Conservation (phyloP, 441 rosid genomes). For the Croton laevigatus region DNA sequence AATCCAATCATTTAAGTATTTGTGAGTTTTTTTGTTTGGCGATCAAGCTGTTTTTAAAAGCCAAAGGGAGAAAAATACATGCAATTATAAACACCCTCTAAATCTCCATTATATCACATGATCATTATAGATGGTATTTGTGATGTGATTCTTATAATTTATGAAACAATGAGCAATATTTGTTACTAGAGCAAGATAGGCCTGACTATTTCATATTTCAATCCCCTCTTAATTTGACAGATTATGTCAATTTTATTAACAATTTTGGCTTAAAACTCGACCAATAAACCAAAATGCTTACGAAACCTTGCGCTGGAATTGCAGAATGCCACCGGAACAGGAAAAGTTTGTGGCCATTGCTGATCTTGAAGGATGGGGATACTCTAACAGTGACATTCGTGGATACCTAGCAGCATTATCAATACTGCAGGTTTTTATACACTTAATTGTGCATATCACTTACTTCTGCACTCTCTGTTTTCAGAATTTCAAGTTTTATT, state of each 20-base stretch:
- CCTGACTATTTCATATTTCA: background rate
- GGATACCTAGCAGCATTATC: constrained; percentile 69
- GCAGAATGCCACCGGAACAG: constrained; percentile 76
- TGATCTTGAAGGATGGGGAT: constrained; percentile 93
- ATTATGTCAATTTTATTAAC: background rate
- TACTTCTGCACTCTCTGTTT: background rate
- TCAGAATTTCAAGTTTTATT: background rate
- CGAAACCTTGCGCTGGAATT: constrained; percentile 14
- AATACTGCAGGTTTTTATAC: constrained; percentile 66
- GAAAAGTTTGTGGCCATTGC: constrained; percentile 65
- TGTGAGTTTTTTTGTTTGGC: no score
- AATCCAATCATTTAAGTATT: no score
- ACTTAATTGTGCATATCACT: background rate
- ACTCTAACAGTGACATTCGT: constrained; percentile 64
- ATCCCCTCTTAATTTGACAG: background rate
- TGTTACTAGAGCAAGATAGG: background rate
- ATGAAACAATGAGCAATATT: background rate
- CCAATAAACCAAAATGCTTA: constrained; percentile 9
- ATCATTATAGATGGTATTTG: background rate
- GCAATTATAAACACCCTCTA: no score
- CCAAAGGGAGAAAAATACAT: no score
- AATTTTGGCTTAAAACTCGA: background rate
- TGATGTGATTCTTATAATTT: background rate
- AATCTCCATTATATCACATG: background rate
- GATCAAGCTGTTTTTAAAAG: no score